Evolutionary conservation across 371 early-diverging fungal genomes (phyloP).

Genomic region (Mortierella sp.): DNA sequence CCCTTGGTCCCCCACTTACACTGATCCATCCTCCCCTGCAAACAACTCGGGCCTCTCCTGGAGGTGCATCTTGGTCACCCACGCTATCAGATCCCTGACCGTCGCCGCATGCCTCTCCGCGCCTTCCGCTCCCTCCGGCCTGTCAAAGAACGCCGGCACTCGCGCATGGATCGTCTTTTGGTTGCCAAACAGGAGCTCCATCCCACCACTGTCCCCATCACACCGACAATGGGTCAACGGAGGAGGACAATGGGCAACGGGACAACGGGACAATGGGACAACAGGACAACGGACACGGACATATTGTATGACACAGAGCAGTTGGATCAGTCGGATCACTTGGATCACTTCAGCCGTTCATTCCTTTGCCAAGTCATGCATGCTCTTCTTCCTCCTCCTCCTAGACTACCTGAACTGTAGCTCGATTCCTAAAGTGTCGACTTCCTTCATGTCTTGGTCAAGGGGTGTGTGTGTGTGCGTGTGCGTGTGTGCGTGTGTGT

Average conservation of each 20-base stretch:
- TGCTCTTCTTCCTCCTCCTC: background rate
- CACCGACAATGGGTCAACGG: too few species aligned
- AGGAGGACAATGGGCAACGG: too few species aligned
- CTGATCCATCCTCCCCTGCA: conserved; percentile 78
- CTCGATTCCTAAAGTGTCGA: conserved; percentile 34
- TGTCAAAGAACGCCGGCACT: conserved; percentile 60
- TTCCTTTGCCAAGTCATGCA: background rate
- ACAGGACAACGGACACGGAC: too few species aligned
- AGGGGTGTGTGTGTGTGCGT: background rate
- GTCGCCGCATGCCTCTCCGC: conserved; percentile 58
- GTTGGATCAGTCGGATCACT: background rate
- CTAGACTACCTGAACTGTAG: conserved; percentile 54
- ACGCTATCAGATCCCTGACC: conserved; percentile 78
- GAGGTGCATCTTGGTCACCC: conserved; percentile 76
- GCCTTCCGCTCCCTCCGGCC: conserved; percentile 3
- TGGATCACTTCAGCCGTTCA: background rate
- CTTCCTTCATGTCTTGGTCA: conserved; percentile 1
- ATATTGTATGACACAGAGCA: too few species aligned
- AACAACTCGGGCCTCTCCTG: conserved; percentile 89
- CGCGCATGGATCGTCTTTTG: conserved; percentile 64
- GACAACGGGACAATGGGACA: too few species aligned
- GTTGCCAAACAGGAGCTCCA: conserved; percentile 93
- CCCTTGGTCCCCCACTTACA: conserved; percentile 59
- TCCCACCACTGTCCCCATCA: conserved; percentile 82
- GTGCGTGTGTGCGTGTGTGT: too few species aligned